Base-by-base conservation (phyloP, 2,329 filamentous ascomycete genomes). In the Calonectria pteridis region DNA sequence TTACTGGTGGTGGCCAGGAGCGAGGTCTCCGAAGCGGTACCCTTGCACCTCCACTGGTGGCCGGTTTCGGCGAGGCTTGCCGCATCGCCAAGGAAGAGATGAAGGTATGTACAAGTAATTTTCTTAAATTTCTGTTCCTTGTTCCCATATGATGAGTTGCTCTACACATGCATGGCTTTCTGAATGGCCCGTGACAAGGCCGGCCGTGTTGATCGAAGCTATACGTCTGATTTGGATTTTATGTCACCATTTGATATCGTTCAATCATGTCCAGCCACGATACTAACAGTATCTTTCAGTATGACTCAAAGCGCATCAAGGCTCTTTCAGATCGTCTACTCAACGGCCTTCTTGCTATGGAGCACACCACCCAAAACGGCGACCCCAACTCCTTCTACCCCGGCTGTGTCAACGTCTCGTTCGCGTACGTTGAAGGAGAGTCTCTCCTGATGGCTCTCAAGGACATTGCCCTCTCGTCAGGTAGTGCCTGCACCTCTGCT, bases 381-480 rank as follows among this genome's bases (percentile, higher is more conserved):
- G 95, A 97, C 79, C 89, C 93, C 2, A 86, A 93, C 6, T 90
- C 91, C 67, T 97, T 97, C 85, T 99, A 99, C 84, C 95, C 97
- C 2, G 97, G 97, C 76, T 99, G 97, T 80, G 96, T 99, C 75
- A 99, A 99, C 84, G 94, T 99, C 14, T 99, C 97, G 0, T 99
- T 99, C 82, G 96, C 97, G 40, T 99, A 99, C 81, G 95, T 99
- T 6, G 97, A 99, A 86, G 97, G 97, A 78, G 97, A 99, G 86
- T 98, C 97, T 3, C 93, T 99, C 1, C 90, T 99, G 76, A 99
- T 99, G 97, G 97, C 97, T 0, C 88, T 99, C 58, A 99, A 99
- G 86, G 97, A 99, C 79, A 98, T 99, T 85, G 97, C 97, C 0
- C 88, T 99, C 43, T 98, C 96, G 9, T 99, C 97, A 0, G 97